These are phyloP conservation scores for Fusarium sp. DNA, from an alignment of 2,329 filamentous ascomycete species.

Conservation along the genomic window DNA sequence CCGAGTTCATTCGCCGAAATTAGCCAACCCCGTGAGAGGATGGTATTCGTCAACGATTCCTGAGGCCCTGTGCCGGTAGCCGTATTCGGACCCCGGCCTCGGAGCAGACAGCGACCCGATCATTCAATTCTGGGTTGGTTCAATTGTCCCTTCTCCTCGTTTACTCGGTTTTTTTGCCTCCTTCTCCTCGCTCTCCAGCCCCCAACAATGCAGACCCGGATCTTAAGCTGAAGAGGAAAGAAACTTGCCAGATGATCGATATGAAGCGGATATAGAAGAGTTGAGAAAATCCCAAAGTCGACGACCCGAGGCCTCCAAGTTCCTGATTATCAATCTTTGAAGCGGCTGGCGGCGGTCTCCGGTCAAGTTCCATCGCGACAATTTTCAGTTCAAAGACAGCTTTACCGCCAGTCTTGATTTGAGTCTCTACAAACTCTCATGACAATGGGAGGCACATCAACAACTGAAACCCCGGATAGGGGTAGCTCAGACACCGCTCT, in stretches of 20 bases:
- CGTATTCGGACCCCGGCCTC: slow-evolving; percentile 36
- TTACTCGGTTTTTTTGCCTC: background rate
- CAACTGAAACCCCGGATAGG: slow-evolving; percentile 30
- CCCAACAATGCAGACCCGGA: slow-evolving; percentile 4
- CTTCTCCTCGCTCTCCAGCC: background rate
- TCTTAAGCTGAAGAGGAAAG: background rate
- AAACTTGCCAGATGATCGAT: background rate
- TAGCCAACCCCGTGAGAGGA: slow-evolving; percentile 12
- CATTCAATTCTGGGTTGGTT: background rate
- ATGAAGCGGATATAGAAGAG: slow-evolving; percentile 8
- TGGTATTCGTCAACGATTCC: slow-evolving; percentile 28
- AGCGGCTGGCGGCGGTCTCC: slow-evolving; percentile 40
- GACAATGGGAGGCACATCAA: slow-evolving; percentile 31
- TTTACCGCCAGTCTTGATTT: background rate
- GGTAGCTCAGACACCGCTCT: slow-evolving; percentile 51
- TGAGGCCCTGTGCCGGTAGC: slow-evolving; percentile 30
- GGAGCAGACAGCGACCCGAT: slow-evolving; percentile 10
- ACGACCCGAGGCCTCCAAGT: slow-evolving; percentile 2
- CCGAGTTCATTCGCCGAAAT: slow-evolving; percentile 30
- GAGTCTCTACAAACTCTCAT: slow-evolving; percentile 6
- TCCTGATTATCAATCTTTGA: slow-evolving; percentile 38
- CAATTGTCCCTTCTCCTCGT: slow-evolving; percentile 1
- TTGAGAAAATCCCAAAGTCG: background rate
- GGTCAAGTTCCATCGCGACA: slow-evolving; percentile 28
- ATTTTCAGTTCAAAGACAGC: slow-evolving; percentile 9